Evolutionary conservation across 2,329 filamentous ascomycete species (phyloP).

Genomic region (Aspergillus neotritici): DNA sequence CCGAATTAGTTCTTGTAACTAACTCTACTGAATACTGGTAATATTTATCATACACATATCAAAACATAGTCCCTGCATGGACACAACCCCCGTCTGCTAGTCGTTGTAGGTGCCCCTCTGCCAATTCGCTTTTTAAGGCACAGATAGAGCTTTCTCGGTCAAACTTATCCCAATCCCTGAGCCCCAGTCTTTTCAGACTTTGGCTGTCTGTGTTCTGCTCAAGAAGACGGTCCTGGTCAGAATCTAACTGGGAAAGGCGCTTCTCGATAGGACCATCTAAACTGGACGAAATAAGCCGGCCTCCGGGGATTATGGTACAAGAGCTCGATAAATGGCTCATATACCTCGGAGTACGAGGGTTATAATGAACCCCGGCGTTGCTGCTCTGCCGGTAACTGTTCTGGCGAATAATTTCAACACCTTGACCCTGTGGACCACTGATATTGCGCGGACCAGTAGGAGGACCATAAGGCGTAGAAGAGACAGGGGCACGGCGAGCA

Average conservation of each 20-base stretch:
- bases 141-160: constrained; percentile 45
- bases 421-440: constrained; percentile 21
- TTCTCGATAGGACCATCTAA: constrained; percentile 39
- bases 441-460: constrained; percentile 36
- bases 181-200: constrained; percentile 34
- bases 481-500: constrained; percentile 30
- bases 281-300: constrained; percentile 34
- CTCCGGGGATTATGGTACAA: constrained; percentile 37
- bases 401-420: constrained; percentile 30
- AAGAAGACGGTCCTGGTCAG: constrained; percentile 41
- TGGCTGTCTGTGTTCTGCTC: constrained; percentile 43
- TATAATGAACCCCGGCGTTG: constrained; percentile 29
- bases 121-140: constrained; percentile 44
- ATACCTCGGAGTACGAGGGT: constrained; percentile 35
- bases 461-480: constrained; percentile 24
- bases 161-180: constrained; percentile 45
- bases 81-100: constrained; percentile 42
- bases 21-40: neutral
- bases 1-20: neutral
- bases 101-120: constrained; percentile 43
- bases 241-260: constrained; percentile 41
- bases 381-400: constrained; percentile 34
- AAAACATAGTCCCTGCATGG: constrained; percentile 38
- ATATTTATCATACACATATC: neutral
- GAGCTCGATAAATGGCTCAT: constrained; percentile 37